Evolutionary conservation across 805 yeast species (phyloP), one percentile per base, ranked within the genome.

Genomic region (Pichia membranifaciens): DNA sequence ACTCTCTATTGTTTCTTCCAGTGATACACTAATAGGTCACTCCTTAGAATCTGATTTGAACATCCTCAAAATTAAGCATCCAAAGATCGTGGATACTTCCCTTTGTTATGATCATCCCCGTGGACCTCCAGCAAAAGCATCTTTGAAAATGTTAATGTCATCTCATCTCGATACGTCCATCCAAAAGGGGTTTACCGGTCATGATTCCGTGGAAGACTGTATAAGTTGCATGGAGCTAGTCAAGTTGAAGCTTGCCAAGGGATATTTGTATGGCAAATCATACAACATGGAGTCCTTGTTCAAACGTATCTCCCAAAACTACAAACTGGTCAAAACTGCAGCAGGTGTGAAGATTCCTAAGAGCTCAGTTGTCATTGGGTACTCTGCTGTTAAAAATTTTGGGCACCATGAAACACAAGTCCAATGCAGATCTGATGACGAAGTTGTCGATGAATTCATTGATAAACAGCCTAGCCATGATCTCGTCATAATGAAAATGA

Each of bases 161-260:
- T 75, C 72, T 48, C 77, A 73, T 59, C 66, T 90, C 34, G 65
- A 71, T 17, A 66, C 75, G 43, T 67, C 62, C 0, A 91, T 91
- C 44, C 98, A 93, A 63, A 66, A 66, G 22, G 82, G 84, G n/a
- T 25, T 41, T 25, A 54, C 50, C 3, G 96, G 95, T 1, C 98
- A 91, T 64, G 85, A 90, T 45, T 84, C 98, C 0, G 73, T 84
- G 4, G 96, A 87, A 60, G 99, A 91, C 60, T 84, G 96, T 12
- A 62, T 62, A 25, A 81, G 96, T 0, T 87, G 96, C 60, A 69
- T 90, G 58, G 88, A 87, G 44, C 72, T 91, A 43, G 77, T 86
- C 1, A 81, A 85, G 55, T 55, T 80, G 54, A 89, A 90, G 59
- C 64, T 89, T 13, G 64, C 70, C 4, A 79, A 82, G 47, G 97